Conservation (phyloP, 768 basidiomycete species). For the Tephrocybe rancida region DNA sequence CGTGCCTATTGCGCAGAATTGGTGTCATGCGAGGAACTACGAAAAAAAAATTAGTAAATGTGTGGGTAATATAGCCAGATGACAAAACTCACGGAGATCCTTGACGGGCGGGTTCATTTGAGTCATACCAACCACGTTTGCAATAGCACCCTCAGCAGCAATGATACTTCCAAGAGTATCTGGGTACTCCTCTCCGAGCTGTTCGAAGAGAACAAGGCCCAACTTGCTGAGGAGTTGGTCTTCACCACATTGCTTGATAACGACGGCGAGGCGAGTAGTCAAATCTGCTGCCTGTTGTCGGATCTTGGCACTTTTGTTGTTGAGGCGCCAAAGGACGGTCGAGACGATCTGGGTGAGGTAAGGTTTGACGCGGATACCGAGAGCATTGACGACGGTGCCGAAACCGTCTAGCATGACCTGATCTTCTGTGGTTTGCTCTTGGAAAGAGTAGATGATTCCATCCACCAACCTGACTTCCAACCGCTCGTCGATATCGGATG, state of each 20-base stretch:
- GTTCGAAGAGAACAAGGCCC: constrained; percentile 95
- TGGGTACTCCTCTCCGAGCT: constrained; percentile 98
- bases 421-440: constrained; percentile 98
- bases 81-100: constrained; percentile 80
- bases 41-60: constrained; percentile 4
- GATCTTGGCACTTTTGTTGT: constrained; percentile 99
- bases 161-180: constrained; percentile 99
- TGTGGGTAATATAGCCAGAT: neutral
- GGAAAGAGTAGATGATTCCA: constrained; percentile 99
- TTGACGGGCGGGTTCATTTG: constrained; percentile 99
- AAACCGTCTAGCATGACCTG: constrained; percentile 99
- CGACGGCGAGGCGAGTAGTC: constrained; percentile 92
- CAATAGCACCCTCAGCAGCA: constrained; percentile 97
- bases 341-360: constrained; percentile 99
- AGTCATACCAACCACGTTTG: constrained; percentile 99
- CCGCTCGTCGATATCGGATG: constrained; percentile 97
- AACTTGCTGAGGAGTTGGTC: constrained; percentile 95
- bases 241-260: constrained; percentile 99
- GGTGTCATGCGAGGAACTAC: constrained; percentile 99
- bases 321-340: constrained; percentile 97
- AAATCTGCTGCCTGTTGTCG: constrained; percentile 99
- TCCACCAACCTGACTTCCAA: constrained; percentile 94
- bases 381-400: constrained; percentile 95
- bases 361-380: constrained; percentile 95
- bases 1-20: constrained; percentile 98